A percentile compares a stretch with the other conserved stretches of the same genome.
These are phyloP conservation scores for Ascochyta pisi DNA, from an alignment of 2,329 filamentous ascomycete species.

Conservation along the genomic window DNA sequence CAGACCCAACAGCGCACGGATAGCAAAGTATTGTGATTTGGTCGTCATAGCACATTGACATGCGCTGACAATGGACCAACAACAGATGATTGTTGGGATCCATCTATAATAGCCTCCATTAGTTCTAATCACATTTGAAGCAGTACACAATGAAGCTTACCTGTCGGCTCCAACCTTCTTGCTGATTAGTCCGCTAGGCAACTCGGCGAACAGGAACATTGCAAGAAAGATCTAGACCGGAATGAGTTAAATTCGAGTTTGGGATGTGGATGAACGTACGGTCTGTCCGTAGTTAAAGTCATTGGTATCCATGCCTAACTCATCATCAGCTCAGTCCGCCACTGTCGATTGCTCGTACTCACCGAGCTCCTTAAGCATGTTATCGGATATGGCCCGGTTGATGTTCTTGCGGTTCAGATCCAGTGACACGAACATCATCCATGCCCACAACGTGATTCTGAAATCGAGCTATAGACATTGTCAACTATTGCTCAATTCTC, in stretches of 20 bases:
- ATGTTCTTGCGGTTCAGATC: constrained; percentile 58
- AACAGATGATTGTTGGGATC: constrained; percentile 48
- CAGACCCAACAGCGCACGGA: constrained; percentile 51
- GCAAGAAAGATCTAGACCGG: constrained; percentile 39
- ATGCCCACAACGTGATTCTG: constrained; percentile 43
- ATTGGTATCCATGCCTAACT: constrained; percentile 37
- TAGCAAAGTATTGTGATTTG: constrained; percentile 47
- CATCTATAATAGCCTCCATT: constrained; percentile 24
- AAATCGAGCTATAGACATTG: constrained; percentile 30
- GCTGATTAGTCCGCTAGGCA: constrained; percentile 59
- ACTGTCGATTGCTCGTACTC: constrained; percentile 21
- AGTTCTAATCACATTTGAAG: no score
- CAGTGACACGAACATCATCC: constrained; percentile 59
- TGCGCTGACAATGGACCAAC: constrained; percentile 47
- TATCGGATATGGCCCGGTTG: constrained; percentile 50
- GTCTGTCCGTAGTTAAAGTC: constrained; percentile 46
- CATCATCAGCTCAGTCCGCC: constrained; percentile 1
- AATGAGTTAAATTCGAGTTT: constrained; percentile 1
- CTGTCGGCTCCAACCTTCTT: constrained; percentile 59
- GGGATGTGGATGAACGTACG: constrained; percentile 38
- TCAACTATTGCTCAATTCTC: background rate
- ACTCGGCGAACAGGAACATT: constrained; percentile 57
- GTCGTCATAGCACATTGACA: constrained; percentile 46
- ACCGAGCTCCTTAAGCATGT: constrained; percentile 36
- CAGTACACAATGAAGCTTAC: no score